Evolutionary conservation across 331 rosid genomes (phyloP).

Genomic region (Arachis monticola): DNA sequence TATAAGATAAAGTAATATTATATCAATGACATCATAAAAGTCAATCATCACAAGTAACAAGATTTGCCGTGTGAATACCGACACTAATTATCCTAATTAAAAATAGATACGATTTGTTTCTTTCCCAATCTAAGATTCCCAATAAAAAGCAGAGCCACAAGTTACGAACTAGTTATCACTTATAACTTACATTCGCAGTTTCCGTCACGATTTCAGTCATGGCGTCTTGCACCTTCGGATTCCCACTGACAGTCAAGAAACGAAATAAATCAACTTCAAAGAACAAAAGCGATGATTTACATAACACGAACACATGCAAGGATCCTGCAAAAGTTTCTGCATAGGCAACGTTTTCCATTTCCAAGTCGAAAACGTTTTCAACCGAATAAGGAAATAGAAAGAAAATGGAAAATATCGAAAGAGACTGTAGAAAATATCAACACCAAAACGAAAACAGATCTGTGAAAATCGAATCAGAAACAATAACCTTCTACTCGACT

Average conservation of each 20-base stretch:
- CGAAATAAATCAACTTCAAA: slow-evolving; percentile 35
- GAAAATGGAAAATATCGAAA: not conserved
- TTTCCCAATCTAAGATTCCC: slow-evolving; percentile 8
- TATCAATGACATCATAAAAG: not conserved
- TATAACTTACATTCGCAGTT: slow-evolving; percentile 38
- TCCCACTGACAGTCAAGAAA: slow-evolving; percentile 25
- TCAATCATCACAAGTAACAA: not conserved
- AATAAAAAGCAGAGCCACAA: slow-evolving; percentile 3
- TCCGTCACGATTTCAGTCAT: slow-evolving; percentile 44
- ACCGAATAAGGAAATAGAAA: too few relatives aligned
- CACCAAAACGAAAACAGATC: slow-evolving; percentile 34
- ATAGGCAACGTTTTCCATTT: too few relatives aligned
- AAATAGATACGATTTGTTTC: not conserved
- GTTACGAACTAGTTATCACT: not conserved
- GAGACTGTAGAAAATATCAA: not conserved
- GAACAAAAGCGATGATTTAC: slow-evolving; percentile 4
- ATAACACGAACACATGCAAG: slow-evolving; percentile 2
- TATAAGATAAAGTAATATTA: not conserved
- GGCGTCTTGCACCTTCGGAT: slow-evolving; percentile 24
- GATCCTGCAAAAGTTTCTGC: not conserved
- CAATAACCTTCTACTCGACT: not conserved
- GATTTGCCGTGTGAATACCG: not conserved
- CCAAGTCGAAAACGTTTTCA: too few relatives aligned
- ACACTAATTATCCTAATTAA: not conserved
- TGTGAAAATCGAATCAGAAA: not conserved